These are phyloP conservation scores for Globisporangium echinulatum DNA, from an alignment of 352 stramenopile species.

Conservation along the genomic window DNA sequence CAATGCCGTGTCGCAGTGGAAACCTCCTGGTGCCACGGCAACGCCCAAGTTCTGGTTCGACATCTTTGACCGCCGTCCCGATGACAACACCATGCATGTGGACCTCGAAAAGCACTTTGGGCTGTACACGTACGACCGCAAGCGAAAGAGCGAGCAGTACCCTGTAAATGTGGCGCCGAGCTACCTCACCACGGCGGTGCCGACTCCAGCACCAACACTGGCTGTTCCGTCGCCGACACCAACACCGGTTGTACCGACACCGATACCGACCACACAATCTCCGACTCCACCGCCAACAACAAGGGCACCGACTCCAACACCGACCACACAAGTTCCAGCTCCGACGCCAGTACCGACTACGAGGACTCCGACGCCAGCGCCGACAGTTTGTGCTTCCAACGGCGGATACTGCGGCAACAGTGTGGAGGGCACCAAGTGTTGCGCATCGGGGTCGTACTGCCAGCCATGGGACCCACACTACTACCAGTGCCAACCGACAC, in stretches of 20 bases:
- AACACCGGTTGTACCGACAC: neutral
- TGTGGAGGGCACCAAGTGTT: constrained; percentile 1
- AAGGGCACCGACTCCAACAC: neutral
- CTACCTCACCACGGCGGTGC: neutral
- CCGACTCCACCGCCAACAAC: neutral
- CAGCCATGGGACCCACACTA: constrained; percentile 9
- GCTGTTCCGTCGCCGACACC: neutral
- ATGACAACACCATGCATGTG: constrained; percentile 28
- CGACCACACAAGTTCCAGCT: neutral
- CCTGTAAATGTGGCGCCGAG: constrained; percentile 4
- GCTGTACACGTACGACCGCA: constrained; percentile 38
- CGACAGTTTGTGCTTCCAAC: neutral
- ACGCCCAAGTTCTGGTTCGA: constrained; percentile 51
- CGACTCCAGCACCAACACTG: neutral
- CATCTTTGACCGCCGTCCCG: constrained; percentile 43
- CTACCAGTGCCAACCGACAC: constrained; percentile 3
- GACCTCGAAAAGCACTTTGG: constrained; percentile 54
- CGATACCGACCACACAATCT: neutral
- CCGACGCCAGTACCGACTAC: neutral
- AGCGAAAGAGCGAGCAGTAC: constrained; percentile 33
- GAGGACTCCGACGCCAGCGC: neutral
- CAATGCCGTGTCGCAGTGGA: constrained; percentile 22
- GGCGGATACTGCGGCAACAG: constrained; percentile 5
- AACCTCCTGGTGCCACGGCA: constrained; percentile 5
- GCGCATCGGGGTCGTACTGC: constrained; percentile 6